Percentiles rank a stretch among this genome's conserved stretches.
phyloP scores from a whole-genome alignment of 495 filamentous ascomycete species.

The Echria macrotheca region DNA sequence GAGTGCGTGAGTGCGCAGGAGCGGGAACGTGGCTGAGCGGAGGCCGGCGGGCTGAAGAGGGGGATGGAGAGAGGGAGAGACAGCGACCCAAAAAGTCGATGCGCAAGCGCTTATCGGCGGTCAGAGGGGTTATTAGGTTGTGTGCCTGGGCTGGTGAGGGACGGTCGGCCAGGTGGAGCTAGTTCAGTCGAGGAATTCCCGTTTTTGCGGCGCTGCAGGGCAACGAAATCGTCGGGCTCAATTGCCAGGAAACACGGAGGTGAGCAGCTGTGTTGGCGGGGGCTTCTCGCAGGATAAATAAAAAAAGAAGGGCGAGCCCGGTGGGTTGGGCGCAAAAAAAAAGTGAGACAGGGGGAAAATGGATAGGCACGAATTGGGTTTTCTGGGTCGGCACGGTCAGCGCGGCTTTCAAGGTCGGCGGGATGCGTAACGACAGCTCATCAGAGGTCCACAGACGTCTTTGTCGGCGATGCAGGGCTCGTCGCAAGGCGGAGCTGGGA shows the following conservation, averaged over 20 bases:
- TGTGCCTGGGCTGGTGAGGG: no score
- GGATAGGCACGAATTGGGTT: constrained; percentile 13
- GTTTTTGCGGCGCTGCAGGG: not conserved
- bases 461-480: constrained; percentile 10
- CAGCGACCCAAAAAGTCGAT: constrained; percentile 6
- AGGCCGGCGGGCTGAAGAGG: constrained; percentile 11
- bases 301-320: not conserved
- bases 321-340: constrained; percentile 21
- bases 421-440: constrained; percentile 15
- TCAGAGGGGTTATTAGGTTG: constrained; percentile 1
- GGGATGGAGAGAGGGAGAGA: not conserved
- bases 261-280: not conserved
- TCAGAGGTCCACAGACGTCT: constrained; percentile 23
- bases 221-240: constrained; percentile 2
- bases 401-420: constrained; percentile 7
- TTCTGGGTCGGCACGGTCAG: constrained; percentile 18
- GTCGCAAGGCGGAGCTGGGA: constrained; percentile 2
- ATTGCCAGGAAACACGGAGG: not conserved
- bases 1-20: constrained; percentile 12
- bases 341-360: not conserved
- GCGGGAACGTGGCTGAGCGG: constrained; percentile 10
- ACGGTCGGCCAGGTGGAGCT: no score
- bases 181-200: constrained; percentile 3
- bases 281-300: constrained; percentile 2
- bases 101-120: constrained; percentile 12